Evolutionary conservation across 495 filamentous ascomycete genomes (phyloP), one percentile per base, ranked within the genome.

Genomic region (Penicillium longicatenatum): DNA sequence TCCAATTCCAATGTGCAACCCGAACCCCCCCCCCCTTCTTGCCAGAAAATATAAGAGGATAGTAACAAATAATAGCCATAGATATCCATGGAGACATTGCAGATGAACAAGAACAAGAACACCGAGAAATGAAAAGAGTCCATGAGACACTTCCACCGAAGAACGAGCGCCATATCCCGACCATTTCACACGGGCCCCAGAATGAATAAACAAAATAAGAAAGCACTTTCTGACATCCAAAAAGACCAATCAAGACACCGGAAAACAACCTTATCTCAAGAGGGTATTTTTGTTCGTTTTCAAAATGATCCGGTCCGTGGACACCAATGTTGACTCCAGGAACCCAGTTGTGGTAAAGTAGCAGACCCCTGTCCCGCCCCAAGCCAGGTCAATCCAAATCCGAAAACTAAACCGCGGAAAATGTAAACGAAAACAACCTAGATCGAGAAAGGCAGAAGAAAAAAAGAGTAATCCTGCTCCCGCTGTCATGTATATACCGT

Each of bases 401-500:
- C 19, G 53, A 57, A 59, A 48, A 52, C n/a, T 16, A 43, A 59
- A n/a, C n/a, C n/a, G n/a, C 47, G 24, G 51, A 46, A 44, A 55
- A 53, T 33, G 65, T 61, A 62, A 50, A 62, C 50, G 31, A 33
- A 53, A 46, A 47, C 31, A 37, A 21, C 42, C 41, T 12, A 37
- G 52, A 22, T 35, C 52, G 12, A 55, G 19, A 46, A 46, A 29
- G 30, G 37, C 20, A 56, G 44, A 19, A 19, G 20, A 2, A 21
- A 31, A 39, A n/a, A 11, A 22, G 8, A 30, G 14, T 39, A 5
- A 48, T 48, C 45, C 52, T 20, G 19, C 24, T 47, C 29, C 50
- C 43, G 29, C 56, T 24, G 41, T 57, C 57, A 60, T 60, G 37
- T 64, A 61, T 58, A 52, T 58, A 61, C 55, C 58, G 48, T 54